A percentile compares a stretch with the other conserved stretches of the same genome.
phyloP scores from a whole-genome alignment of 2,329 filamentous ascomycete genomes.

The Colletotrichum sojae region DNA sequence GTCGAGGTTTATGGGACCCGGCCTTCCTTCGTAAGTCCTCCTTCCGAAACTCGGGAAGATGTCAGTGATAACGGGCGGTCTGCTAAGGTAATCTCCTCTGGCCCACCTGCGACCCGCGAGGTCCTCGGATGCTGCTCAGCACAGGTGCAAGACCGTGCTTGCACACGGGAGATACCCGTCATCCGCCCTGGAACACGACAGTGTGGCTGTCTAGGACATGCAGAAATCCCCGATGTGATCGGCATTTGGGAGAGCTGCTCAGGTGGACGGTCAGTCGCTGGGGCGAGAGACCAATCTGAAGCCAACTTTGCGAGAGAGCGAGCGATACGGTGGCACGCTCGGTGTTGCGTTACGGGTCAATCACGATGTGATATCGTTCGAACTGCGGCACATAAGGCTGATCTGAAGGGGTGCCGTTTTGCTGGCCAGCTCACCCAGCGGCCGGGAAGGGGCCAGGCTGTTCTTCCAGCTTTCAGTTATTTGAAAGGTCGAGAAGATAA shows the following conservation, averaged over 20 bases:
- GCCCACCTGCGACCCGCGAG: neutral
- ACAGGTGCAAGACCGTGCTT: slow-evolving; percentile 2
- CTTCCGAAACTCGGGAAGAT: slow-evolving; percentile 1
- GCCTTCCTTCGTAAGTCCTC: neutral
- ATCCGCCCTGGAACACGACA: neutral
- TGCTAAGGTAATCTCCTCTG: slow-evolving; percentile 9
- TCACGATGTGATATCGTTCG: too few species aligned
- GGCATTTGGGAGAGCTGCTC: neutral
- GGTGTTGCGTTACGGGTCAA: neutral
- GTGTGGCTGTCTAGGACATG: slow-evolving; percentile 12
- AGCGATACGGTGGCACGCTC: neutral
- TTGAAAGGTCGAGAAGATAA: neutral
- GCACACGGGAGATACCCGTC: slow-evolving; percentile 7
- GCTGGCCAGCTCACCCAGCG: slow-evolving; percentile 9
- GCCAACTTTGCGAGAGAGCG: neutral
- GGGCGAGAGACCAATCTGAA: neutral
- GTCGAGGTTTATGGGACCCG: neutral
- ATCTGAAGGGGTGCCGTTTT: neutral
- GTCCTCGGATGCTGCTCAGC: slow-evolving; percentile 3
- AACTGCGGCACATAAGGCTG: slow-evolving; percentile 12
- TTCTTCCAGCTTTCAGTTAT: too few species aligned
- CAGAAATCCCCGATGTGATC: neutral
- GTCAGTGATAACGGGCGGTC: neutral
- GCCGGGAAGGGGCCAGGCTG: neutral
- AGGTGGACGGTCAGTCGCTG: neutral